Conservation (phyloP, 192 early-diverging fungal species). For the Backusella macrospora region DNA sequence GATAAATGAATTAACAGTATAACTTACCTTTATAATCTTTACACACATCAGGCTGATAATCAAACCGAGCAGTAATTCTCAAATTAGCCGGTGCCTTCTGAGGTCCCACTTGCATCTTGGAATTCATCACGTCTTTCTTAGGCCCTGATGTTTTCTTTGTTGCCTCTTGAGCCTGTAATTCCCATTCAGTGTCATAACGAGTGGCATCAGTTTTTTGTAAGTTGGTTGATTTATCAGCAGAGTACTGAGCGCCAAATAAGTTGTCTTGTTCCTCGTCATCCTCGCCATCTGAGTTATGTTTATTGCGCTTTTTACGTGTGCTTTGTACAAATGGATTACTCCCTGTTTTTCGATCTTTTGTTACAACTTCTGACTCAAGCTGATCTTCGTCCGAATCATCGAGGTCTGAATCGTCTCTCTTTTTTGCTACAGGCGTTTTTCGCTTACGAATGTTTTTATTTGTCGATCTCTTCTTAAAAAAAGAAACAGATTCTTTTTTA, state of each 20-base stretch:
- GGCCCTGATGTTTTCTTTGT: conserved; percentile 38
- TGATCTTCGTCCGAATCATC: conserved; percentile 46
- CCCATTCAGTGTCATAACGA: conserved; percentile 50
- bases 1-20: conserved; percentile 33
- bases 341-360: conserved; percentile 42
- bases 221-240: conserved; percentile 36
- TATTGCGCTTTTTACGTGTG: conserved; percentile 47
- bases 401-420: conserved; percentile 21
- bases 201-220: conserved; percentile 40
- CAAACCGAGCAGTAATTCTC: conserved; percentile 82
- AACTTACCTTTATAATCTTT: conserved; percentile 93
- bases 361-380: conserved; percentile 29
- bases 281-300: conserved; percentile 25
- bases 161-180: conserved; percentile 36
- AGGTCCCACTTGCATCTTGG: conserved; percentile 69
- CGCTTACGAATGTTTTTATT: conserved; percentile 61
- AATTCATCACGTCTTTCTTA: conserved; percentile 43
- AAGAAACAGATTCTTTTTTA: conserved; percentile 42
- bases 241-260: conserved; percentile 27
- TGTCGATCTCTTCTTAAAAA: conserved; percentile 60
- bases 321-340: conserved; percentile 47
- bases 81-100: conserved; percentile 71
- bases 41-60: conserved; percentile 98
- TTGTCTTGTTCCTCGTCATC: conserved; percentile 30
- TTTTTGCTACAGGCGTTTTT: conserved; percentile 33